A percentile compares a stretch with the other conserved stretches of the same genome.
These are phyloP conservation scores for Syzygium jambos DNA, from an alignment of 345 rosid species.

Conservation along the genomic window DNA sequence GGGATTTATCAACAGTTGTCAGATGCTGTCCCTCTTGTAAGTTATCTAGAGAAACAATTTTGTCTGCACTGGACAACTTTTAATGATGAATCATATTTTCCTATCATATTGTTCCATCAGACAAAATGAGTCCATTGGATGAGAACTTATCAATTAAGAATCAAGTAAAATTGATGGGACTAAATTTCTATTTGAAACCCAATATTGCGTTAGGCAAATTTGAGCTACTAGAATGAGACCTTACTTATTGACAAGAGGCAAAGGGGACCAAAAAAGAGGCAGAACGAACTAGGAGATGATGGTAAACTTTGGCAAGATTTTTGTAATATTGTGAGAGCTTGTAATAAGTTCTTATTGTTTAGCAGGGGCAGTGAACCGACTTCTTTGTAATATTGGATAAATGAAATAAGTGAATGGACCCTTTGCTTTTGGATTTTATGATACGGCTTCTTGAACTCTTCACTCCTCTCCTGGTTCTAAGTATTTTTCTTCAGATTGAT, in stretches of 20 bases:
- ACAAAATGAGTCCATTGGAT: neutral
- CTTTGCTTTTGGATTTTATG: neutral
- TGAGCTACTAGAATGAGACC: neutral
- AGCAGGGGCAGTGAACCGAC: fast-evolving
- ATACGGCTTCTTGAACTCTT: neutral
- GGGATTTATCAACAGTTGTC: neutral
- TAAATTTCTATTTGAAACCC: neutral
- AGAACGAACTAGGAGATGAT: neutral
- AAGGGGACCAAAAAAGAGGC: neutral
- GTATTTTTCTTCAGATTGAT: neutral
- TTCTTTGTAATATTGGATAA: neutral
- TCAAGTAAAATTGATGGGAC: neutral
- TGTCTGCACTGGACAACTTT: neutral
- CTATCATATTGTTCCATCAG: neutral
- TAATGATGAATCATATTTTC: neutral
- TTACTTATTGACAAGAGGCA: neutral
- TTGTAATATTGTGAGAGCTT: neutral
- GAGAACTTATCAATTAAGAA: neutral
- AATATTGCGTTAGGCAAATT: neutral
- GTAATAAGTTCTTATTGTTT: neutral
- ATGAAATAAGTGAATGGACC: neutral
- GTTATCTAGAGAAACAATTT: neutral
- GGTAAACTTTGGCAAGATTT: neutral
- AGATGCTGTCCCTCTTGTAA: neutral
- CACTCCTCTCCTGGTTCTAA: fast-evolving